These are phyloP conservation scores for Galerina marginata DNA, from an alignment of 768 basidiomycete species.

Conservation along the genomic window DNA sequence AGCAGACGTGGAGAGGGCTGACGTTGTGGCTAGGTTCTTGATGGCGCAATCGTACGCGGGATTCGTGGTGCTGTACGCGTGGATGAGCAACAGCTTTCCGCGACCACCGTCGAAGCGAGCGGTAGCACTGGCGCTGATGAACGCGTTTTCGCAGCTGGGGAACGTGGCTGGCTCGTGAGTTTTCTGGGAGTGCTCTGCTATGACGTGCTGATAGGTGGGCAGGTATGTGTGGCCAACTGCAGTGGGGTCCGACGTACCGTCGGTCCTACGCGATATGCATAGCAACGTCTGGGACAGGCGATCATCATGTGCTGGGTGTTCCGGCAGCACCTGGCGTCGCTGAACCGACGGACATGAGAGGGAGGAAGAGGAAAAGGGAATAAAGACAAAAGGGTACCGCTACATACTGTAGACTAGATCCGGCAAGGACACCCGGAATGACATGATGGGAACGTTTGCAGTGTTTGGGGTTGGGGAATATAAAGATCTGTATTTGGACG, in stretches of 20 bases:
- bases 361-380: slow-evolving; percentile 46
- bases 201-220: slow-evolving; percentile 5
- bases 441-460: neutral
- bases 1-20: neutral
- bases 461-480: neutral
- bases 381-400: slow-evolving; percentile 49
- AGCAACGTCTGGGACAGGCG: slow-evolving; percentile 53
- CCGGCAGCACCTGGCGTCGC: slow-evolving; percentile 40
- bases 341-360: slow-evolving; percentile 45
- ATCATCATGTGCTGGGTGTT: slow-evolving; percentile 61
- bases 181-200: neutral
- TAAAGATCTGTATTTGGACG: neutral
- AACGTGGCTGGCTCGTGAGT: slow-evolving; percentile 84
- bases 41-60: slow-evolving; percentile 82
- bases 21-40: slow-evolving; percentile 49
- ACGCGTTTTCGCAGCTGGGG: slow-evolving; percentile 82
- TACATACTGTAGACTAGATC: slow-evolving; percentile 51
- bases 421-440: neutral
- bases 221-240: slow-evolving; percentile 69
- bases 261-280: slow-evolving; percentile 80
- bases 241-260: slow-evolving; percentile 73
- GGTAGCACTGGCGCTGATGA: slow-evolving; percentile 79
- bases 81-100: slow-evolving; percentile 62
- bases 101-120: slow-evolving; percentile 83
- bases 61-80: slow-evolving; percentile 64